Base-by-base conservation (phyloP, 148 eudicot species). In the Pharnaceum exiguum region DNA sequence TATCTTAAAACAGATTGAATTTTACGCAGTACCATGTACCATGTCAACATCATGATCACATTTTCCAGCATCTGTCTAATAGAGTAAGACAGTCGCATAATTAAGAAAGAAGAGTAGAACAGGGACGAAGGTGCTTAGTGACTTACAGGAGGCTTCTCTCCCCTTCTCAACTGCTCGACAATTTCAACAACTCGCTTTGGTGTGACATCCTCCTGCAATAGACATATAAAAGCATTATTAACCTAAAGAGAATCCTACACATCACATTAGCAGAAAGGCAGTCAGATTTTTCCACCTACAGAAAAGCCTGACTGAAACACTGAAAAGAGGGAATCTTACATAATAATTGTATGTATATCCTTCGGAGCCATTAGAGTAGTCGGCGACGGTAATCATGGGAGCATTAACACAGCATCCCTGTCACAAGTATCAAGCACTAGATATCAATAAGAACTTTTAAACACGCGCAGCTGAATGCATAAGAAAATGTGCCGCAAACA, bases 351-450 rank as follows among this genome's bases (percentile, higher is more conserved):
- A 94, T 57, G 85, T 80, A 59, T 89, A 94, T 57, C 89, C 93
- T 75, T 83, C 91, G 57, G 96, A 94, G 40, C 96, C 99, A 57
- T 70, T 82, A 43, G 99, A 89, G 73, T 94, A 94, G 68, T 94
- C 99, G 48, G 96, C 99, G 43, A 94, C 83, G 0, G 99, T 82
- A 32, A 94, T 89, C 99, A 94, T 94, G 17, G 99, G 99, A 61
- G 99, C 96, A 83, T 94, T 94, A 59, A 94, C 99, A 63, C 99
- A 94, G 51, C 87, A 88, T 45, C 99, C 99, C 99, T 94, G 81
- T 45, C 36, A 16, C 55, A 51, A 57, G 7, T 26, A 62, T 60
- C 46, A n/a, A 23, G n/a, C 60, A 22, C 7, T 51, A 65, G 45
- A 47, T 46, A 23, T 49, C 44, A 22, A 38, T 24, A 39, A 55